Evolutionary conservation across 1,139 yeast genomes (phyloP), one percentile per base, ranked within the genome.

Genomic region (Geotrichum citri-aurantii): DNA sequence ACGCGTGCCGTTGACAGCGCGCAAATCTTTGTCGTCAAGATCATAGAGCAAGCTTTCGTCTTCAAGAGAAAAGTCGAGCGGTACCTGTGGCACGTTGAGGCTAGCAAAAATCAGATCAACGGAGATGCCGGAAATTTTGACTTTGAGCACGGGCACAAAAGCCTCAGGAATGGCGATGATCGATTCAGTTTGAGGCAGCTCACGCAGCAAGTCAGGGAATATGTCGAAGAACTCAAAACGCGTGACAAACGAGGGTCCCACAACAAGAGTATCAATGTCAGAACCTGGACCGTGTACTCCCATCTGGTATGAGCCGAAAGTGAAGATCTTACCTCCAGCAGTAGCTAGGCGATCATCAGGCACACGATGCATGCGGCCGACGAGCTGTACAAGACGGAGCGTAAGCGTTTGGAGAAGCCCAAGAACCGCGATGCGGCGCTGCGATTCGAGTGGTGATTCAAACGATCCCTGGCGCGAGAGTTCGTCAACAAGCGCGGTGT

Each of bases 241-340:
- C 0, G 86, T 78, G n/a, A 93, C 96, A 71, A 93, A 97, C 65
- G 91, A 91, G 1, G 99, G 99, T 4, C 88, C 97, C 23, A 93
- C 97, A 12, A 93, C 88, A 50, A 93, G 75, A 0, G 98, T 88
- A 76, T 93, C 99, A 61, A 93, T 92, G 84, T 93, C 99, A 0
- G 96, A 88, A 0, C 98, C 98, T 0, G 98, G 98, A 0, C 98
- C 97, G 74, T 91, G 90, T 7, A 93, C 99, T 1, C 99, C 99
- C 54, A 93, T 75, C 62, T 96, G 79, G 68, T 92, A 93, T 0
- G 98, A 91, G 0, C 99, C 99, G 73, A 82, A 93, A 0, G 98
- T 91, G 71, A 91, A 93, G 14, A 93, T 82, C 72, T 93, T 93
- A 19, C 99, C 98, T 48, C 99, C 99, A 0, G 98, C 96, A 71